phyloP scores from a whole-genome alignment of 2,329 filamentous ascomycete species.

The Pseudogymnoascus sp. region DNA sequence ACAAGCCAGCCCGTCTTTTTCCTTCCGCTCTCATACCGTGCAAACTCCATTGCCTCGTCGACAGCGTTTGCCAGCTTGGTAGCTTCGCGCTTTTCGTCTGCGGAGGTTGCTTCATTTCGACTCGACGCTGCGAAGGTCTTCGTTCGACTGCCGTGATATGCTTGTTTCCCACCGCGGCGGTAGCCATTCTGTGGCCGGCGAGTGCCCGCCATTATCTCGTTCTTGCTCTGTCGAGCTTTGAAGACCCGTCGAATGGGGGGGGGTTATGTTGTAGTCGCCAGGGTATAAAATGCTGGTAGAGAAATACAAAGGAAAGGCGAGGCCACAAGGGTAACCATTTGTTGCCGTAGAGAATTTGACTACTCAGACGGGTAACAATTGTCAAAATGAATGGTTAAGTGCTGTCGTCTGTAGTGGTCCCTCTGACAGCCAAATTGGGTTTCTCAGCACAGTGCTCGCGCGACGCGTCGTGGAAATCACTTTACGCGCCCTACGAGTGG shows the following conservation, averaged over 20 bases:
- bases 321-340: not conserved
- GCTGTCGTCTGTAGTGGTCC: not conserved
- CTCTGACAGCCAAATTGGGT: not conserved
- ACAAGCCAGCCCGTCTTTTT: slow-evolving; percentile 82
- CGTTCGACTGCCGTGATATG: slow-evolving; percentile 62
- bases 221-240: slow-evolving; percentile 14
- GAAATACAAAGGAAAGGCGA: not conserved
- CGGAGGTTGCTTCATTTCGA: slow-evolving; percentile 75
- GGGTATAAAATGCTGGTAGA: slow-evolving; percentile 6
- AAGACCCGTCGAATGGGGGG: slow-evolving; percentile 10
- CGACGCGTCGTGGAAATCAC: slow-evolving; percentile 8
- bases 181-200: slow-evolving; percentile 56
- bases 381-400: not conserved
- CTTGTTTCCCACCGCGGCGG: slow-evolving; percentile 57
- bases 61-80: slow-evolving; percentile 76
- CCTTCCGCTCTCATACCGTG: slow-evolving; percentile 81
- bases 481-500: not conserved
- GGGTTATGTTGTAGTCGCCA: slow-evolving; percentile 11
- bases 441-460: not conserved
- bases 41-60: slow-evolving; percentile 92
- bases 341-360: not conserved
- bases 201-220: slow-evolving; percentile 46
- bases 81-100: slow-evolving; percentile 87
- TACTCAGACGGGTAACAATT: not conserved
- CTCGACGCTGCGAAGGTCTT: slow-evolving; percentile 75